Base-by-base conservation (phyloP, 2,329 filamentous ascomycete genomes). In the Canariomyces notabilis region DNA sequence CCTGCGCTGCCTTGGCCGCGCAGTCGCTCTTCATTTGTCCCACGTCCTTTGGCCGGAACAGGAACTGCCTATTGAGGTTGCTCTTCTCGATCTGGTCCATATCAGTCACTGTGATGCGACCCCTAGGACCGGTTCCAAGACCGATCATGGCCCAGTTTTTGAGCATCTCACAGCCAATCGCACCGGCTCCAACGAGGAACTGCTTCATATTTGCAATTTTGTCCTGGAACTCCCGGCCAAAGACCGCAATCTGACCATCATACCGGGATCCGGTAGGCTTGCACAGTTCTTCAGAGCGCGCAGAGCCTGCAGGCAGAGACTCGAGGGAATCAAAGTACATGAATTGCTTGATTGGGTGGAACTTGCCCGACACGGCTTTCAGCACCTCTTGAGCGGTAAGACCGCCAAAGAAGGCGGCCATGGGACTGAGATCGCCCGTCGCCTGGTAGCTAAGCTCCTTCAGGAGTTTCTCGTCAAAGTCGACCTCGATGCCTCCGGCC, bases 121-220 rank as follows among this genome's bases (percentile, higher is more conserved):
- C 93, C 39, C 89, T 79, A 3, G 89, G 87, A 4, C 93, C 93
- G 37, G 87, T 87, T 36, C 85, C 91, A 22, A 98, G 75, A 56
- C 93, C 93, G 65, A 97, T 95, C 90, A 98, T 94, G 29, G 94
- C 91, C 90, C 93, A 98, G 68, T 97, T 97, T 80, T 98, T 98
- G 57, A 98, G 73, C 86, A 97, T 98, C 64, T 98, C 93, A 62
- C 93, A 98, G 37, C 93, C 93, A 65, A 98, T 98, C 53, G 94
- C 93, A 59, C 93, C 93, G 37, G 93, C 89, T 57, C 93, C 93
- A 48, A 98, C 93, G 45, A 98, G 76, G 73, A 98, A 98, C 60
- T 97, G 82, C 61, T 84, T 93, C 51, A 93, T 69, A 60, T 96
- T 95, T 50, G 85, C 80, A 57, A 98, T 79, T 75, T 95, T 96